Base-by-base conservation (phyloP, 345 rosid species). In the Litchi chinensis region DNA sequence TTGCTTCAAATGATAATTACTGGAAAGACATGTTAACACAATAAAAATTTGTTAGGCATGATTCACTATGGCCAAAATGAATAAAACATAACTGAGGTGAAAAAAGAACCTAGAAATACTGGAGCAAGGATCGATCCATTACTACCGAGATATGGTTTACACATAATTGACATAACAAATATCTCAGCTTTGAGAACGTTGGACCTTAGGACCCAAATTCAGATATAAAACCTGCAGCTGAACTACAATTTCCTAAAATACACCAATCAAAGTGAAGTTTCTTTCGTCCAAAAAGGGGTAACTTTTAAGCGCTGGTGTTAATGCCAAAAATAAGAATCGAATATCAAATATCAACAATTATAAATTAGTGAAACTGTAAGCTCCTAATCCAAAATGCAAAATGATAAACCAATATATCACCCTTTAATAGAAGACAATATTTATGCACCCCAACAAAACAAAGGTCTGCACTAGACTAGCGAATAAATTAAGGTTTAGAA, bases 341-440 rank as follows among this genome's bases (percentile, higher is more conserved):
- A 46, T 6, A 8, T 11, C 52, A 46, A 46, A 11, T 8, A 46
- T 46, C 52, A 46, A 46, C 52, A 32, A 32, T 46, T 46, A 46
- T 46, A 46, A 11, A 32, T 32, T 32, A 32, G 54, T 48, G 54
- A 48, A 48, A 48, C 54, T 11, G 5, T 48, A 64, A 50, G 9
- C 46, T 64, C 79, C 75, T 44, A 70, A 41, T 68, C 68, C 71
- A 75, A 41, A 52, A 52, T 41, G n/a, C 12, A n/a, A 56, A 76
- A 65, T 24, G 50, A 39, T 62, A 57, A 43, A 22, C 37, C 37
- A 32, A 32, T 1, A 32, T 32, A 46, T 7, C 8, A 46, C 8
- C 3, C 52, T 46, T 11, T 7, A 46, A 46, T 3, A 46, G 52
- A 46, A 46, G 8, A 65, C 1, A 70, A 43, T 28, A n/a, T 32